Conservation (phyloP, 495 filamentous ascomycete species). For the Aspergillus bridgeri region DNA sequence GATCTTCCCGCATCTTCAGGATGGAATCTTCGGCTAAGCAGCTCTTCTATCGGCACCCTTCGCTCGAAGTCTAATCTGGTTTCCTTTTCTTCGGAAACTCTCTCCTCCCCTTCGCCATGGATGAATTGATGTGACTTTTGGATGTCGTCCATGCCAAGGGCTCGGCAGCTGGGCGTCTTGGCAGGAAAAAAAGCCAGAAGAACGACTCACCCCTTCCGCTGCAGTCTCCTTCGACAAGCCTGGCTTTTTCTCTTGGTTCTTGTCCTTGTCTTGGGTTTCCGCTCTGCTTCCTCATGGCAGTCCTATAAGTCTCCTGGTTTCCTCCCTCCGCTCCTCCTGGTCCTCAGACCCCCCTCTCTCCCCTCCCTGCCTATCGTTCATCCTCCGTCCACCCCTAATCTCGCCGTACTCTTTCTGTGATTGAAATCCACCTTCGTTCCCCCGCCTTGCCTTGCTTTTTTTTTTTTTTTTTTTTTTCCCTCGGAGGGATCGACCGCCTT, state of each 20-base stretch:
- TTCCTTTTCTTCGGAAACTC: neutral
- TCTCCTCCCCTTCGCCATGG: neutral
- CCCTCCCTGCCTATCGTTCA: slow-evolving; percentile 10
- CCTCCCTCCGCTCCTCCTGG: slow-evolving; percentile 13
- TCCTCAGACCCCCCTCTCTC: slow-evolving; percentile 12
- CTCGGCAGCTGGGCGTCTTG: slow-evolving; percentile 48
- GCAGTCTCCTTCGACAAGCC: slow-evolving; percentile 18
- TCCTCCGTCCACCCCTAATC: slow-evolving; percentile 11
- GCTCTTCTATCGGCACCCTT: slow-evolving; percentile 6
- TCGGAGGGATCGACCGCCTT: neutral
- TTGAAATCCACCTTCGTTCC: neutral
- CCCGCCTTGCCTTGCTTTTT: neutral
- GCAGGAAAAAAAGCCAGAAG: slow-evolving; percentile 31
- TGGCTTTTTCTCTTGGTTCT: slow-evolving; percentile 17
- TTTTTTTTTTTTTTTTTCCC: neutral
- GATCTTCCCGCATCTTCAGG: slow-evolving; percentile 7
- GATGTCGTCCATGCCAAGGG: slow-evolving; percentile 34
- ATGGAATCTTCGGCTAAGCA: neutral
- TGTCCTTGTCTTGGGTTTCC: slow-evolving; percentile 34
- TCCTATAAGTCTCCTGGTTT: slow-evolving; percentile 31
- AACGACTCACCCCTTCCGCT: slow-evolving; percentile 26
- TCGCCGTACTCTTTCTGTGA: slow-evolving; percentile 10
- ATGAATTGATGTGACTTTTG: slow-evolving; percentile 3
- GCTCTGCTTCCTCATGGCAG: slow-evolving; percentile 24
- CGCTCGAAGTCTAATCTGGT: slow-evolving; percentile 4